Evolutionary conservation across 2,329 filamentous ascomycete genomes (phyloP).

Genomic region (Dactylellina sp.): DNA sequence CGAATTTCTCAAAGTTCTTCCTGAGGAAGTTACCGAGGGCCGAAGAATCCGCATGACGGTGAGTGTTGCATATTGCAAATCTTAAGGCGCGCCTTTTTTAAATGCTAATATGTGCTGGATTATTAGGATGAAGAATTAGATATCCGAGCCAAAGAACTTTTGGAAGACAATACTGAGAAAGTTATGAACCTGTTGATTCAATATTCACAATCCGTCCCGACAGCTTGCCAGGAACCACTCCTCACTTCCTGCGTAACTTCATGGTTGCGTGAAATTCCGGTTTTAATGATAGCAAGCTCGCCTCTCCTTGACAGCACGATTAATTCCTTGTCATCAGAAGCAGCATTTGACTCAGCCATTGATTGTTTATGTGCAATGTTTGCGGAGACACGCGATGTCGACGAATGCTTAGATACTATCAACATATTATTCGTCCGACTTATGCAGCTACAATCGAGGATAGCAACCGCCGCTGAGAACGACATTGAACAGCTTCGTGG

Average conservation of each 20-base stretch:
- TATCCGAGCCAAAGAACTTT: constrained; percentile 84
- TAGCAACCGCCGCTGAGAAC: constrained; percentile 78
- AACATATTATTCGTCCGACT: constrained; percentile 84
- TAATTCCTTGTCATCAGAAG: constrained; percentile 78
- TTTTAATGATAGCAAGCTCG: constrained; percentile 84
- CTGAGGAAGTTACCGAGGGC: constrained; percentile 98
- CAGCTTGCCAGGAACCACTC: constrained; percentile 72
- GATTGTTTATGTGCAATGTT: constrained; percentile 94
- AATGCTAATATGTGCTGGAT: constrained; percentile 12
- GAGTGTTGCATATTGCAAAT: constrained; percentile 73
- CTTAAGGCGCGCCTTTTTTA: constrained; percentile 61
- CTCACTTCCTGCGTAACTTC: constrained; percentile 95
- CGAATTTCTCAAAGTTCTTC: constrained; percentile 95
- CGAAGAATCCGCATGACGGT: constrained; percentile 99
- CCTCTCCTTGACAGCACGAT: constrained; percentile 85
- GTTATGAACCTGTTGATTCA: constrained; percentile 88
- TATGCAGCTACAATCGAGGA: constrained; percentile 79
- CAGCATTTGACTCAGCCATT: constrained; percentile 85
- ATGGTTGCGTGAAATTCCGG: constrained; percentile 92
- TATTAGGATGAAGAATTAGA: constrained; percentile 92
- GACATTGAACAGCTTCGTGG: constrained; percentile 88
- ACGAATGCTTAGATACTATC: constrained; percentile 86
- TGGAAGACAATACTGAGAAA: constrained; percentile 88
- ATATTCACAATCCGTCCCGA: constrained; percentile 69
- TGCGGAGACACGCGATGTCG: constrained; percentile 90